These are phyloP conservation scores for Phytopythium chamaehyphon DNA, from an alignment of 352 stramenopile species.

Conservation along the genomic window DNA sequence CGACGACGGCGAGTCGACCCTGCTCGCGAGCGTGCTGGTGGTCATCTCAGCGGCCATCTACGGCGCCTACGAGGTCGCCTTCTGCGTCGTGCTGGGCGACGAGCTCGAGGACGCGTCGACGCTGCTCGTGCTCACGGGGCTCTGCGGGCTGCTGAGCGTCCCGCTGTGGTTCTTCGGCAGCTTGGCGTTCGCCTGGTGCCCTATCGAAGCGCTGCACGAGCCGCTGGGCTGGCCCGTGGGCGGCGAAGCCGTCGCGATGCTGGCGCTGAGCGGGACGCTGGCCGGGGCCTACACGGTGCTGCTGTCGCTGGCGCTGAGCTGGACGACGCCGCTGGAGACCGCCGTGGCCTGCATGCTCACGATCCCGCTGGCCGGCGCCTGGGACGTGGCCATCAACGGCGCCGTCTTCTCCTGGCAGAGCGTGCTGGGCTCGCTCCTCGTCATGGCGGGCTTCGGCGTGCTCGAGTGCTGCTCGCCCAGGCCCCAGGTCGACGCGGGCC, in stretches of 20 bases:
- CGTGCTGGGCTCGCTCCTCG: slow-evolving; percentile 35
- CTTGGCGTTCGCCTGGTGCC: slow-evolving; percentile 29
- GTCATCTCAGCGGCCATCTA: slow-evolving; percentile 44
- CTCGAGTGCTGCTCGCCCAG: slow-evolving; percentile 19
- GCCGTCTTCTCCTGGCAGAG: slow-evolving; percentile 40
- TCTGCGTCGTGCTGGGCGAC: slow-evolving; percentile 28
- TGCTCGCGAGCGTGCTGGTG: slow-evolving; percentile 37
- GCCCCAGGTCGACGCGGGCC: not conserved
- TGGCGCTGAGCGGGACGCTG: slow-evolving; percentile 29
- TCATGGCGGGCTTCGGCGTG: slow-evolving; percentile 48
- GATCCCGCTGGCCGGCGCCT: slow-evolving; percentile 40
- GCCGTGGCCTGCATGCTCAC: slow-evolving; percentile 56
- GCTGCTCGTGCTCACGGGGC: slow-evolving; percentile 38
- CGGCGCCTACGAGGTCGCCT: slow-evolving; percentile 41
- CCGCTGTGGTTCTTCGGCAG: slow-evolving; percentile 44
- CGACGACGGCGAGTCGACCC: slow-evolving; percentile 20
- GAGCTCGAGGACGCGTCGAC: slow-evolving; percentile 51
- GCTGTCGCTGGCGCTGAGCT: slow-evolving; percentile 40
- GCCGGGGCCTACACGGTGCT: slow-evolving; percentile 36
- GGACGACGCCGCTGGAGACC: slow-evolving; percentile 52
- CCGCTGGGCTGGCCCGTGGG: slow-evolving; percentile 37
- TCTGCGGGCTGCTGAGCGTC: slow-evolving; percentile 40
- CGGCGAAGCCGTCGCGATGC: slow-evolving; percentile 27
- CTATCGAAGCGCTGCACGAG: slow-evolving; percentile 39
- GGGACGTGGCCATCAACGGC: slow-evolving; percentile 38